These are phyloP conservation scores for Pythium coloratum DNA, from an alignment of 352 stramenopile genomes.

Conservation along the genomic window DNA sequence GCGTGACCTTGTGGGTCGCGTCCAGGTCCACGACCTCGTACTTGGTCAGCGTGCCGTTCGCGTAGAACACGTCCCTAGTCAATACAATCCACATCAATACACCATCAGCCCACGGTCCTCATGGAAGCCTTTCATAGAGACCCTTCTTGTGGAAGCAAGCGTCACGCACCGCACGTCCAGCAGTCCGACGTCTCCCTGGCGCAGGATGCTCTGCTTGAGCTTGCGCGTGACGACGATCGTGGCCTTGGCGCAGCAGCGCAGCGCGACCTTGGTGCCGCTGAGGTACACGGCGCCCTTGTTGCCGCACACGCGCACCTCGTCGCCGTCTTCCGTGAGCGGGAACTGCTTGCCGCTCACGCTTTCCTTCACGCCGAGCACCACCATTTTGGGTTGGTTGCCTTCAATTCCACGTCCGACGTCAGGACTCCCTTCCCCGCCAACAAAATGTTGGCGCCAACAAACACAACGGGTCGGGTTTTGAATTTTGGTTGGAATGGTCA, in stretches of 20 bases:
- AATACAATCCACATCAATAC: background rate
- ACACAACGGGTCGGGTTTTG: background rate
- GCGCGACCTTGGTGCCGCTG: slow-evolving; percentile 60
- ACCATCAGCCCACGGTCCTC: no score
- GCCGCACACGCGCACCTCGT: slow-evolving; percentile 62
- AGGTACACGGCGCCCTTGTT: slow-evolving; percentile 70
- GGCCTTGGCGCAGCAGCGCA: slow-evolving; percentile 78
- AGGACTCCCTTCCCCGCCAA: slow-evolving; percentile 3
- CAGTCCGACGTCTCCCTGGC: slow-evolving; percentile 70
- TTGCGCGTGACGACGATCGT: slow-evolving; percentile 72
- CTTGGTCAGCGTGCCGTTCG: slow-evolving; percentile 82
- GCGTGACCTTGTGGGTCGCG: slow-evolving; percentile 23
- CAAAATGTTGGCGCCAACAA: slow-evolving; percentile 16
- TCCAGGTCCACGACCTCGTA: slow-evolving; percentile 76
- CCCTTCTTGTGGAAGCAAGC: background rate
- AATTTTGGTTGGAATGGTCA: background rate
- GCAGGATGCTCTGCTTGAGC: slow-evolving; percentile 74
- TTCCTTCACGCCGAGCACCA: slow-evolving; percentile 63
- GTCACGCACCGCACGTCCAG: slow-evolving; percentile 44
- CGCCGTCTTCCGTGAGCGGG: slow-evolving; percentile 41
- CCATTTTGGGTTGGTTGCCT: background rate
- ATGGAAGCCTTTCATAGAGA: background rate
- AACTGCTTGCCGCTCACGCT: slow-evolving; percentile 68
- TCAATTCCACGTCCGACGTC: background rate
- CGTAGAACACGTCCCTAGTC: slow-evolving; percentile 71